Evolutionary conservation across 208 protist genomes (phyloP), one percentile per base, ranked within the genome.

Genomic region (Kentomonas sorsogonicus): DNA sequence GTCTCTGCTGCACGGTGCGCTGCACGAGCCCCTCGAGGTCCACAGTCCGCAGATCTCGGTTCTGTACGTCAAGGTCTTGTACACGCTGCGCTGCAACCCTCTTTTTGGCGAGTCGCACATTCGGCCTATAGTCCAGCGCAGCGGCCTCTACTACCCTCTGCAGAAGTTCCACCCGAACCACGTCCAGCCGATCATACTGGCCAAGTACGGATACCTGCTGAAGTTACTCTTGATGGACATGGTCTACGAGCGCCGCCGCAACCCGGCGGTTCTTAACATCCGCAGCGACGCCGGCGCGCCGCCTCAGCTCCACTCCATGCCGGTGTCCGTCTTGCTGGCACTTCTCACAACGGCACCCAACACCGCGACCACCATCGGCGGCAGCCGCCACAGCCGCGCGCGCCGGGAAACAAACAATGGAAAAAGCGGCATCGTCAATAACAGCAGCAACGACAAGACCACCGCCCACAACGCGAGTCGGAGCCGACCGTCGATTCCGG

Each of bases 151-250:
- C 61, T 62, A 83, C n/a, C 59, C 64, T 29, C 63, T 91, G 38
- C 76, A 83, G 60, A 58, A 65, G 38, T 71, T 86, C 38, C 63
- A 50, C 41, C 72, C 83, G 13, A 63, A 72, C 53, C 53, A 58
- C 15, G 81, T 72, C 60, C 59, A 60, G 9, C 77, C 78, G 2
- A 53, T 86, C 15, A 57, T 81, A 38, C 71, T 91, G 36, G 91
- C 74, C 68, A 94, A 94, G 67, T 90, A 94, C 74, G 79, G 82
- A 22, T 94, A 88, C 68, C 71, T 92, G 25, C 70, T 94, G 30
- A 88, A 91, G 58, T 66, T 94, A 51, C 66, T 94, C 22, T 75
- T 82, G 13, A 54, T 88, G 30, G 84, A 94, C 66, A 53, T 78
- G n/a, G 69, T 52, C 63, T 81, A 77, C 63, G 58, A 59, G 50